Base-by-base conservation (phyloP, 1,284 basidiomycete genomes). In the Boletus semigastroideus region DNA sequence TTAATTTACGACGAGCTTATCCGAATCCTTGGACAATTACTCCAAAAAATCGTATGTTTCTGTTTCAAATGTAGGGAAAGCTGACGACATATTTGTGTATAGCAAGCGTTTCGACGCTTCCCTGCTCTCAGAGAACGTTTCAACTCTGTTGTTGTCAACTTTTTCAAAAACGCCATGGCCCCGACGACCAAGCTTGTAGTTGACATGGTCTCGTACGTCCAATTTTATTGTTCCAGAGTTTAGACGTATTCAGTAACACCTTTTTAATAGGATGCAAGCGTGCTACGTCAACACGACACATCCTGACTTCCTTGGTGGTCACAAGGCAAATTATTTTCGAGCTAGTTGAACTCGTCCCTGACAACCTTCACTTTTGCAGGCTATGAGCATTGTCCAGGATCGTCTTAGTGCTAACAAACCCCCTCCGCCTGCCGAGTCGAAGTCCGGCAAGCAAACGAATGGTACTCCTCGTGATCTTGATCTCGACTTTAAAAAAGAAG, bases 221-320 rank as follows among this genome's bases (percentile, higher is more conserved):
- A 46, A 42, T 5, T 42, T 40, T 37, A 27, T 37, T 40, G 33
- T 41, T 20, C 14, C 16, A 20, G 19, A 39, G 16, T 38, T 38
- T 22, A 20, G 37, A 12, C 11, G n/a, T 20, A 28, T 34, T 38
- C 42, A 19, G 8, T 10, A 19, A 16, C 1, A n/a, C 16, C 12
- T 39, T 40, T 65, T 40, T 48, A 44, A 28, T 52, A 92, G 89
- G 41, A 96, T 96, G 92, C 94, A 98, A 76, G 91, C 94, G 37
- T 94, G 92, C 70, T 98, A 98, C 70, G 87, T 99, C 65, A 98
- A 98, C 77, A 98, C 95, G n/a, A 98, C 94, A 3, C 96, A 98
- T 70, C 96, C 96, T 2, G 96, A 99, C 74, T 98, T 98, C 75
- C 82, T 99, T 68, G 92, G 86, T 58, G 97, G 96, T 34, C 96